These are phyloP conservation scores for Bipolaris zeicola DNA, from an alignment of 2,329 filamentous ascomycete genomes.

Conservation along the genomic window DNA sequence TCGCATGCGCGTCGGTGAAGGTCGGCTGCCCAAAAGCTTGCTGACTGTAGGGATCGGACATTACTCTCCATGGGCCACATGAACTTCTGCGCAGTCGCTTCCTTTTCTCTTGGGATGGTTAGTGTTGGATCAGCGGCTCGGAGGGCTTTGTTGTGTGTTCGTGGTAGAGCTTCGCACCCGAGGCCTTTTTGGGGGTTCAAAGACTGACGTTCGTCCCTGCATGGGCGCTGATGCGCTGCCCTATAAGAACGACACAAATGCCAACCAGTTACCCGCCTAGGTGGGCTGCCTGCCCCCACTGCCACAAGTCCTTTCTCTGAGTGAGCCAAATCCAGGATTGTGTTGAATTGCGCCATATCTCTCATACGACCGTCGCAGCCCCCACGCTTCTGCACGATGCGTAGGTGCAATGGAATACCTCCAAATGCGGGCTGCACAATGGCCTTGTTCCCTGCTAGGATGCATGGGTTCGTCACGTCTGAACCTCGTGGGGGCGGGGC, in stretches of 20 bases:
- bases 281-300: constrained; percentile 27
- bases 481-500: constrained; percentile 1
- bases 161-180: constrained; percentile 23
- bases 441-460: constrained; percentile 2
- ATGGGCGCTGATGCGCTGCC: constrained; percentile 31
- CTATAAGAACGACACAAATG: constrained; percentile 36
- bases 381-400: constrained; percentile 34
- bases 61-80: constrained; percentile 46
- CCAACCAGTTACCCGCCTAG: constrained; percentile 26
- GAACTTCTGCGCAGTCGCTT: constrained; percentile 16
- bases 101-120: constrained; percentile 8
- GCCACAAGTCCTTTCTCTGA: constrained; percentile 19
- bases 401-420: background rate
- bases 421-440: background rate
- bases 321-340: constrained; percentile 21
- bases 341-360: constrained; percentile 33
- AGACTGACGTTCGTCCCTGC: constrained; percentile 30
- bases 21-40: constrained; percentile 46
- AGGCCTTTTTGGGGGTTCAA: constrained; percentile 19
- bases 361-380: constrained; percentile 12
- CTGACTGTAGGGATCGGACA: constrained; percentile 41
- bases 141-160: constrained; percentile 17
- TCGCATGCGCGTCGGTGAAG: constrained; percentile 45
- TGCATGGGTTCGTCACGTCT: constrained; percentile 1
- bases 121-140: constrained; percentile 2